Evolutionary conservation across 805 yeast species (phyloP).

Genomic region (Starmera dryadoides): DNA sequence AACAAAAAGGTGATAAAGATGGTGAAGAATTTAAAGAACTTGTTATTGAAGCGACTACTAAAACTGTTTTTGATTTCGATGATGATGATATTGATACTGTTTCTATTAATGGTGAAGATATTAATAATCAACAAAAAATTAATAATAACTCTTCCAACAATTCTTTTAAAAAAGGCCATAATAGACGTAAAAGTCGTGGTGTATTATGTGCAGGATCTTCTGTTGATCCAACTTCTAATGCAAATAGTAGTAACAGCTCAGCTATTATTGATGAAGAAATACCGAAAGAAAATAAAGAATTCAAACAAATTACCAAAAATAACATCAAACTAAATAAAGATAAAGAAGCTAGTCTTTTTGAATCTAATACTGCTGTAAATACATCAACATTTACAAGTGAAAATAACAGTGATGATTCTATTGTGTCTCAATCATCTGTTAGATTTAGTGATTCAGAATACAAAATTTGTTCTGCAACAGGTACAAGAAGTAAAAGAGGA

Average conservation of each 20-base stretch:
- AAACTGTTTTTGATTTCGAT: constrained; percentile 11
- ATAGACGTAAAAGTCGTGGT: constrained; percentile 20
- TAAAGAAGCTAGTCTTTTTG: not conserved
- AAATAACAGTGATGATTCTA: not conserved
- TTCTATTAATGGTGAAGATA: no score
- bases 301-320: no score
- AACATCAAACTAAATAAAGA: no score
- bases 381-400: not conserved
- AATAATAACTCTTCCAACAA: no score
- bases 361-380: not conserved
- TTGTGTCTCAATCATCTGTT: not conserved
- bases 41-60: constrained; percentile 16
- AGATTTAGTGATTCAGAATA: not conserved
- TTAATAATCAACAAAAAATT: no score
- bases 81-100: constrained; percentile 3
- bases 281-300: no score
- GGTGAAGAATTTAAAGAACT: constrained; percentile 12
- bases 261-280: not conserved
- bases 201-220: constrained; percentile 20
- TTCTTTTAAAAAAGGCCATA: constrained; percentile 13
- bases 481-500: no score
- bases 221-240: no score
- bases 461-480: constrained; percentile 16
- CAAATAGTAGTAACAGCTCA: constrained; percentile 9
- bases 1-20: not conserved